These are phyloP conservation scores for Byssochlamys sp. DNA, from an alignment of 2,329 filamentous ascomycete genomes.

Conservation along the genomic window DNA sequence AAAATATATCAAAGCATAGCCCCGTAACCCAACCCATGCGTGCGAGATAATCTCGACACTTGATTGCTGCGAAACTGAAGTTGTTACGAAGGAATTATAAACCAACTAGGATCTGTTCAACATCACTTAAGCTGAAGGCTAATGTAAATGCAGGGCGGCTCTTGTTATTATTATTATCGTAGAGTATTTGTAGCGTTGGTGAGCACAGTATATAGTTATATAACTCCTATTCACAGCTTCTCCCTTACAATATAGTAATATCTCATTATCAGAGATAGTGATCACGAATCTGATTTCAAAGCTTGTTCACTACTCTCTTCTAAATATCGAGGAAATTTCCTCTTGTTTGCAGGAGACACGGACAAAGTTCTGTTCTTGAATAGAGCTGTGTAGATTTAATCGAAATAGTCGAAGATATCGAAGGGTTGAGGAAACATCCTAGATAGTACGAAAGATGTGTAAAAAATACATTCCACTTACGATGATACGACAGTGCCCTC, in stretches of 20 bases:
- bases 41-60: background rate
- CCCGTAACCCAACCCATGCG: background rate
- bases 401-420: background rate
- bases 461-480: too few relatives aligned
- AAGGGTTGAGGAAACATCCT: conserved; percentile 16
- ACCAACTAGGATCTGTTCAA: background rate
- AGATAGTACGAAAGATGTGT: too few relatives aligned
- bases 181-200: background rate
- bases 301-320: background rate
- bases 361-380: background rate
- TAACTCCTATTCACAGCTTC: background rate
- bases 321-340: background rate
- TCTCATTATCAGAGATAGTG: background rate
- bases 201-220: background rate
- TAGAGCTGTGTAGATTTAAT: background rate
- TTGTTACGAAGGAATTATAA: background rate
- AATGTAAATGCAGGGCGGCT: conserved; percentile 24
- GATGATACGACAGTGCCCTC: too few relatives aligned
- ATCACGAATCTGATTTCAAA: background rate
- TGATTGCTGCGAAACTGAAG: background rate
- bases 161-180: background rate
- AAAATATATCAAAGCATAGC: background rate
- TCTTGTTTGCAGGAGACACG: background rate
- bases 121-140: conserved; percentile 7
- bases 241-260: too few relatives aligned